Percentiles rank a stretch among this genome's conserved stretches.
Conservation (phyloP, 345 rosid genomes). For the Eucalyptus urophylla region DNA sequence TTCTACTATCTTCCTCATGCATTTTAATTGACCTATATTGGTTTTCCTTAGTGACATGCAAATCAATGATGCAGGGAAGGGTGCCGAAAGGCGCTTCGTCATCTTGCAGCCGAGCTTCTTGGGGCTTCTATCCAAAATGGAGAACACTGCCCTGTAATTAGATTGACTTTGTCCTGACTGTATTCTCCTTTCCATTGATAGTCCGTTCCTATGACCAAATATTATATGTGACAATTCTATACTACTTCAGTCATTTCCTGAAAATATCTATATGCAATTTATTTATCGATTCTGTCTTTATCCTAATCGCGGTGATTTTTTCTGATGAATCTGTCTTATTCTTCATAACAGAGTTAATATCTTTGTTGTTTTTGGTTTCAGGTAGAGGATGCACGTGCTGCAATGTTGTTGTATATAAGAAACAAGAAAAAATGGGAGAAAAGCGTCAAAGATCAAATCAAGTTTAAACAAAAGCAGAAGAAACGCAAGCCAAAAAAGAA, state of each 20-base stretch:
- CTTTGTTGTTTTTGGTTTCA: constrained; percentile 1
- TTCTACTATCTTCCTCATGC: neutral
- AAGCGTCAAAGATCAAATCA: constrained; percentile 39
- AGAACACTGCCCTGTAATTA: constrained; percentile 91
- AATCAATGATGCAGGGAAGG: constrained; percentile 35
- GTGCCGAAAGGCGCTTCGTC: constrained; percentile 55
- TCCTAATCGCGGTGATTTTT: neutral
- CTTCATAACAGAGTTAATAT: neutral
- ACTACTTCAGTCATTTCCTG: neutral
- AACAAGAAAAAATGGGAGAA: constrained; percentile 73
- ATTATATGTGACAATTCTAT: neutral
- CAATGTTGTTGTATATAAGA: constrained; percentile 79
- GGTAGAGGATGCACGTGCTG: constrained; percentile 85
- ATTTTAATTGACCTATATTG: neutral
- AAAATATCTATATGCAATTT: neutral
- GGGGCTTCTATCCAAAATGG: constrained; percentile 85
- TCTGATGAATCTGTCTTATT: neutral
- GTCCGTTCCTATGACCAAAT: neutral
- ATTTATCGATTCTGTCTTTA: neutral
- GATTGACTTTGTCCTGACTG: neutral
- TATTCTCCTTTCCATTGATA: neutral
- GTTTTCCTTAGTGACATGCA: neutral
- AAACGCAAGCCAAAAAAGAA: constrained; percentile 52
- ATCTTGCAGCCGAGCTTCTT: constrained; percentile 76
- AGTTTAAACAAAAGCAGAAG: constrained; percentile 49